These are phyloP conservation scores for Trichophyton benhamiae DNA, from an alignment of 2,329 filamentous ascomycete genomes.

Conservation along the genomic window DNA sequence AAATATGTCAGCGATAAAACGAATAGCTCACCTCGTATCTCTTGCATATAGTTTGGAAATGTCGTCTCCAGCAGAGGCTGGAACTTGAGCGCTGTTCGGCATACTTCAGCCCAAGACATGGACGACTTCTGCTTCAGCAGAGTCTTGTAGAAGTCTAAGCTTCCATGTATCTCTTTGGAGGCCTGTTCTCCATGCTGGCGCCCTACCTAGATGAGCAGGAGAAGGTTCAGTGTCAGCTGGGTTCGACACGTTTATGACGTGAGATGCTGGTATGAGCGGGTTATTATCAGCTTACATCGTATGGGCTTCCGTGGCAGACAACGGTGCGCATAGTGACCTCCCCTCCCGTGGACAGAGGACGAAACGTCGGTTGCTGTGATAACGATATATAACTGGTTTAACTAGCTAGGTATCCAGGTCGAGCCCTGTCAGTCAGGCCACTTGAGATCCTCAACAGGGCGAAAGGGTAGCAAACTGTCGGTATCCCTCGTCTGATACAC, in stretches of 20 bases:
- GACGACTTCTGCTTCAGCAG: conserved; percentile 21
- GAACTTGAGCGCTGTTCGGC: conserved; percentile 34
- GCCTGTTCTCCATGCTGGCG: conserved; percentile 20
- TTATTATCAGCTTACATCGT: conserved; percentile 15
- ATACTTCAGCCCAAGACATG: conserved; percentile 38
- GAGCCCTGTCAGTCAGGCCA: too few species aligned
- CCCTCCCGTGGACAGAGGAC: neutral
- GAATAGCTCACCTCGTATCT: conserved; percentile 20
- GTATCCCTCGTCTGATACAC: too few species aligned
- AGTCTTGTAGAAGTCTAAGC: conserved; percentile 19
- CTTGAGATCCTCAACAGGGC: too few species aligned
- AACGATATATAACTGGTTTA: too few species aligned
- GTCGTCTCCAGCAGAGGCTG: conserved; percentile 27
- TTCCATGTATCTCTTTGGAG: conserved; percentile 18
- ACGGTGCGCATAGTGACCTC: conserved; percentile 17
- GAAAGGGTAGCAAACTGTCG: neutral
- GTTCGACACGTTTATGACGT: neutral
- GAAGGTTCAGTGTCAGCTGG: neutral
- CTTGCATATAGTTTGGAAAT: conserved; percentile 22
- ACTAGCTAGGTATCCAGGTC: too few species aligned
- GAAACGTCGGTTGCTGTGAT: neutral
- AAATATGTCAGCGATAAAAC: neutral
- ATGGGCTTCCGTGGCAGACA: conserved; percentile 18
- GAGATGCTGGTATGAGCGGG: neutral
- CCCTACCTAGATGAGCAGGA: conserved; percentile 17